These are phyloP conservation scores for Chrysanthemum lavandulifolium DNA, from an alignment of 129 eudicot genomes.

Conservation along the genomic window DNA sequence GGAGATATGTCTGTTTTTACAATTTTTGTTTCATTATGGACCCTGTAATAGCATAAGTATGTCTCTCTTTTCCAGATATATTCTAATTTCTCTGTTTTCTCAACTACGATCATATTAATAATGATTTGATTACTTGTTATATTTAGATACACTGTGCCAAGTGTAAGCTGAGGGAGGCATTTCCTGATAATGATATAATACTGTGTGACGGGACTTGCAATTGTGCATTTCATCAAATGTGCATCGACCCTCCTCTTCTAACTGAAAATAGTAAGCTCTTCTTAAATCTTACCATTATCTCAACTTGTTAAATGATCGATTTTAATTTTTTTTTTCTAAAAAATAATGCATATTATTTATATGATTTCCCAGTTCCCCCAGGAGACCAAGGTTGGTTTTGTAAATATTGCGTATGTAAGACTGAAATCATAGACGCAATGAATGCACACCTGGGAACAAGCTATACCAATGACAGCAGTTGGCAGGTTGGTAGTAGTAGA, in stretches of 20 bases:
- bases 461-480: constrained; percentile 55
- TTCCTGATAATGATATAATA: constrained; percentile 84
- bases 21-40: background rate
- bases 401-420: constrained; percentile 81
- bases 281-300: constrained; percentile 2
- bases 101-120: constrained; percentile 8
- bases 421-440: constrained; percentile 77
- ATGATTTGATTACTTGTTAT: constrained; percentile 16
- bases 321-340: background rate
- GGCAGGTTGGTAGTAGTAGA: constrained; percentile 59
- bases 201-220: constrained; percentile 96
- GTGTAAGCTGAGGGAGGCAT: constrained; percentile 79
- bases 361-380: constrained; percentile 68
- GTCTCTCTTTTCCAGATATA: constrained; percentile 8
- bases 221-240: constrained; percentile 93
- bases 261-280: constrained; percentile 83
- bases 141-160: constrained; percentile 84
- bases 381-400: constrained; percentile 97
- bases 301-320: background rate
- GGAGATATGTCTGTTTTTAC: background rate
- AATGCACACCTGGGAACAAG: constrained; percentile 97
- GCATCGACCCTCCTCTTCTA: constrained; percentile 88
- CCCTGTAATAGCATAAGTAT: constrained; percentile 1
- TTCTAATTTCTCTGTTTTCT: background rate
- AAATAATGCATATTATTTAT: constrained; percentile 22